Base-by-base conservation (phyloP, 371 early-diverging fungal genomes). In the Mortierella sp. region DNA sequence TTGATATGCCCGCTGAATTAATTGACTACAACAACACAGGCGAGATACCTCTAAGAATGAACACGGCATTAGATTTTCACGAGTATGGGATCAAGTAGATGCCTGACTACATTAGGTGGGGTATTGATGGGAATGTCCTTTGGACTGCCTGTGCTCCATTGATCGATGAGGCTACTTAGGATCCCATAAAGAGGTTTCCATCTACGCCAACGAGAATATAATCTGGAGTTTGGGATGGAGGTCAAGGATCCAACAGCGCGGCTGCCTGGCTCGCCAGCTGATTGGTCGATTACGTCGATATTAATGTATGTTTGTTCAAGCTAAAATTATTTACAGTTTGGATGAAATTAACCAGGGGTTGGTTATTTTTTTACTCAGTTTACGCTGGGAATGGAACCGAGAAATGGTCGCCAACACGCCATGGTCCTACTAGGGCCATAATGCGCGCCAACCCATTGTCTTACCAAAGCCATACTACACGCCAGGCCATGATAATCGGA, bases 191-290 rank as follows among this genome's bases (percentile, higher is more conserved):
- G 45, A 84, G 83, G 72, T 92, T 75, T 83, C 93, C 93, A 1
- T 79, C 86, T 21, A 74, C 86, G 3, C 88, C 88, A 53, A 78
- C 90, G 15, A 80, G 83, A 57, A 84, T 93, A 64, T 87, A 88
- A 65, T 86, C 89, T 83, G 89, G 90, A 32, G 86, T 92, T 64
- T 93, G 94, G 94, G 93, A 93, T 72, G 93, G 92, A 45, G 91
- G 92, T 60, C 85, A 84, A 43, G 88, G 87, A 28, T 76, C 82
- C 47, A 55, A 85, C 62, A 92, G 93, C 57, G 92, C 92, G 8
- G 77, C 87, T 13, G 82, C 86, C 16, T 94, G 93, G 93, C 57
- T 86, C 88, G 8, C 85, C 87, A 48, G 88, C 88, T 58, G 84
- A 90, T 61, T 93, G 93, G 93, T 69, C 57, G 86, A 90, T 58